phyloP scores from a whole-genome alignment of 2,329 filamentous ascomycete species.

The Ascosphaera acerosa region DNA sequence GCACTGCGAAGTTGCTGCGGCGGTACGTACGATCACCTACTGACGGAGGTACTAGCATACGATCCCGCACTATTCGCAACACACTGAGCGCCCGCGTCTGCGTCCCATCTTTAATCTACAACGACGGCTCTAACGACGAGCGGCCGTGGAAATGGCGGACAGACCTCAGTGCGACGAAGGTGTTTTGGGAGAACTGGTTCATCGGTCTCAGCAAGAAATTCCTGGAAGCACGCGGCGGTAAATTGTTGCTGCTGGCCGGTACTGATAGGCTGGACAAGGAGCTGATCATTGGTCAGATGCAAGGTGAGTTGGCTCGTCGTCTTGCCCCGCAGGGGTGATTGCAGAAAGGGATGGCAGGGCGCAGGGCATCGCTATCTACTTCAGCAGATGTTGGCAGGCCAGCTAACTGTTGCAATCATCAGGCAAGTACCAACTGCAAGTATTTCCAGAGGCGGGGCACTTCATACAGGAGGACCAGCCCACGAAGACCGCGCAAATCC shows the following conservation, averaged over 20 bases:
- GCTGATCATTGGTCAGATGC: slow-evolving; percentile 90
- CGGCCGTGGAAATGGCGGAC: slow-evolving; percentile 64
- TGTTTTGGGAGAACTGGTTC: slow-evolving; percentile 93
- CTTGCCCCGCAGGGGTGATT: neutral
- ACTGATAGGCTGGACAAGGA: slow-evolving; percentile 81
- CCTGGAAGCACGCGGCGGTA: slow-evolving; percentile 53
- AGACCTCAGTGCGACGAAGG: slow-evolving; percentile 55
- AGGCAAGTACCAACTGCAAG: slow-evolving; percentile 81
- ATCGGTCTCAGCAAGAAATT: slow-evolving; percentile 72
- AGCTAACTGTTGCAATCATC: neutral
- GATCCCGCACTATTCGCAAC: slow-evolving; percentile 68
- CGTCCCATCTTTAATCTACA: slow-evolving; percentile 51
- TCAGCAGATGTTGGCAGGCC: too few relatives aligned
- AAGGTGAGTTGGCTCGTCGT: slow-evolving; percentile 33
- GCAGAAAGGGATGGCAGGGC: neutral
- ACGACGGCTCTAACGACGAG: slow-evolving; percentile 16
- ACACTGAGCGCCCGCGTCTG: slow-evolving; percentile 60
- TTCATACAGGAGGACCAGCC: slow-evolving; percentile 93
- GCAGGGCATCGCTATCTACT: neutral
- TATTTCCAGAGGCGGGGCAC: slow-evolving; percentile 84
- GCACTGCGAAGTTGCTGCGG: neutral
- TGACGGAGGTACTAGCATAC: slow-evolving; percentile 23
- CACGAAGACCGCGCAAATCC: slow-evolving; percentile 58
- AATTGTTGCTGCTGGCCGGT: slow-evolving; percentile 61
- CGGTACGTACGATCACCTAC: slow-evolving; percentile 1